Evolutionary conservation across 192 early-diverging fungal species (phyloP).

Genomic region (Lunasporangiospora selenospora): DNA sequence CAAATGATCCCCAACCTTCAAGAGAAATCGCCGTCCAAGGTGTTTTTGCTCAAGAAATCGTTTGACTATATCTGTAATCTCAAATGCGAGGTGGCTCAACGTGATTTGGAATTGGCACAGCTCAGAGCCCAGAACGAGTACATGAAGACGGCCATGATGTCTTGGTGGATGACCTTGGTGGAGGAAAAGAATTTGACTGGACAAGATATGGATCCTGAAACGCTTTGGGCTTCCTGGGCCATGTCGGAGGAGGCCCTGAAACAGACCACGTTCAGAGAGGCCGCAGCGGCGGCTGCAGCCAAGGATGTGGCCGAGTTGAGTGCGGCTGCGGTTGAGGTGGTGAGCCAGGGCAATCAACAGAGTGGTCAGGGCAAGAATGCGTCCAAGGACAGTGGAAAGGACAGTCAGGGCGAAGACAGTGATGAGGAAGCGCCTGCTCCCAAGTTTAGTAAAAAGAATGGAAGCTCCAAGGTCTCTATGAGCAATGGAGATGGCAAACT

Average conservation of each 20-base stretch:
- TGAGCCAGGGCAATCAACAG: slow-evolving; percentile 12
- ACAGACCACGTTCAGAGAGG: slow-evolving; percentile 18
- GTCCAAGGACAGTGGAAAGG: slow-evolving; percentile 26
- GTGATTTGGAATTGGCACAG: slow-evolving; percentile 36
- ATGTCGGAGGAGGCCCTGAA: slow-evolving; percentile 26
- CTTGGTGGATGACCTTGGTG: slow-evolving; percentile 25
- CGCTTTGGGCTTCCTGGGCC: too few species aligned
- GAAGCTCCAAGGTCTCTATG: slow-evolving; percentile 7
- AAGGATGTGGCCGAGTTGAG: slow-evolving; percentile 28
- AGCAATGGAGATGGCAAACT: too few species aligned
- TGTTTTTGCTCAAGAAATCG: slow-evolving; percentile 42
- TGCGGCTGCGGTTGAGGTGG: slow-evolving; percentile 39
- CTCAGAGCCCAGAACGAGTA: slow-evolving; percentile 33
- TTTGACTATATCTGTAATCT: slow-evolving; percentile 47
- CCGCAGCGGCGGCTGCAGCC: slow-evolving; percentile 8
- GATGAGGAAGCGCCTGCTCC: slow-evolving; percentile 19
- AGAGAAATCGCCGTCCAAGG: slow-evolving; percentile 43
- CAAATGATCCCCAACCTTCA: slow-evolving; percentile 64
- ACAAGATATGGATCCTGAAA: too few species aligned
- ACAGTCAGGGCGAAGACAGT: slow-evolving; percentile 37
- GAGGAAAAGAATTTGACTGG: too few species aligned
- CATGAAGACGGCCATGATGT: slow-evolving; percentile 33
- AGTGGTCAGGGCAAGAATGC: slow-evolving; percentile 42
- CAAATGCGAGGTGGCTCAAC: slow-evolving; percentile 37
- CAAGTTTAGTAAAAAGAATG: slow-evolving; percentile 7